Evolutionary conservation across 768 basidiomycete species (phyloP), one percentile per base, ranked within the genome.

Genomic region (Lactarius sp.): DNA sequence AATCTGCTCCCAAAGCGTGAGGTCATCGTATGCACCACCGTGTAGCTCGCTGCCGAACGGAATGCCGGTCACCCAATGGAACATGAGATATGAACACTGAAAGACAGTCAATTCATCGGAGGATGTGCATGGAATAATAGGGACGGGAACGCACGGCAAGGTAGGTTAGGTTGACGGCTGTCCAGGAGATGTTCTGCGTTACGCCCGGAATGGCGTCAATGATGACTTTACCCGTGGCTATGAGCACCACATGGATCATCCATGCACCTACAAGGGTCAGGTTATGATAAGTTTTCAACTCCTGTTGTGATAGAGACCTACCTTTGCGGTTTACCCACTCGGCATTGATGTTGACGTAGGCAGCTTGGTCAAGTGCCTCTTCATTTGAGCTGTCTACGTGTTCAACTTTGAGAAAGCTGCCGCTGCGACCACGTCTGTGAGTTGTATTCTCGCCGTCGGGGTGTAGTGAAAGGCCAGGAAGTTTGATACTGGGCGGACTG

Each of bases 1-100:
- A 55, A 99, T 99, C 80, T 99, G 97, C 73, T 99, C 97, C 97
- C 97, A 99, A 36, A 99, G 79, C 0, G 97, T 98, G 53, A 98
- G 82, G 70, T 98, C 93, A 73, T 98, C 97, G 76, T 96, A 99
- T 13, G 94, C 97, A 27, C 97, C 97, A 12, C 87, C 88, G 69
- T 92, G 90, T 50, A 88, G 78, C 64, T 90, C 86, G 61, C 85
- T 87, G 70, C 94, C 88, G 74, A 98, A 98, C 8, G 96, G 96
- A 49, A 96, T 94, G 59, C 96, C 96, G 9, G 94, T 98, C 55
- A 94, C 94, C 83, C 92, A 93, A 73, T 98, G 96, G 80, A 98
- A 98, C 91, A 98, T 95, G 66, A 98, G 81, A 77, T 96, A 98
- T 12, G 94, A 92, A n/a, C 61, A 51, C 54, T 69, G 37, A 14